Conservation (phyloP, 148 eudicot genomes). For the Rhododendron simsii region DNA sequence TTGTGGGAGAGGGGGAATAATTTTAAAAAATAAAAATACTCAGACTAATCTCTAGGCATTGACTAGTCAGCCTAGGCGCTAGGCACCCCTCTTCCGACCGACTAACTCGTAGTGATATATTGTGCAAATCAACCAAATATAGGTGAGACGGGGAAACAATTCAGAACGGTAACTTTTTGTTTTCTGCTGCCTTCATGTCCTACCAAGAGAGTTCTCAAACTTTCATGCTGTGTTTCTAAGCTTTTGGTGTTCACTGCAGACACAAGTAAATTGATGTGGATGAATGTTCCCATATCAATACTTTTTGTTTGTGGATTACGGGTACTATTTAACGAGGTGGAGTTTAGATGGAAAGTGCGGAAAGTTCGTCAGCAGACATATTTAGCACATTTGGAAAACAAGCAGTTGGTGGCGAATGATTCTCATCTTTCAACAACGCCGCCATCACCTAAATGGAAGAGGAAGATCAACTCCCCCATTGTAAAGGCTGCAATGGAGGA, state of each 20-base stretch:
- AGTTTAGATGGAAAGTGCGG: slow-evolving; percentile 61
- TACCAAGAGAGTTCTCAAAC: background rate
- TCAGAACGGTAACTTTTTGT: background rate
- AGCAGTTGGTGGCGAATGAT: slow-evolving; percentile 69
- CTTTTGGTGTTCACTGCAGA: slow-evolving; percentile 45
- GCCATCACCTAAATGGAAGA: slow-evolving; percentile 74
- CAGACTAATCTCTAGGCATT: background rate
- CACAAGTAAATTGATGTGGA: slow-evolving; percentile 97
- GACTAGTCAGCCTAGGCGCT: background rate
- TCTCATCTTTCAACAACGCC: slow-evolving; percentile 56
- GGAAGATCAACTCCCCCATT: slow-evolving; percentile 75
- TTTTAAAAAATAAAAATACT: no score
- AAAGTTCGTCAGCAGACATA: slow-evolving; percentile 41
- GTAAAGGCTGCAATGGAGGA: slow-evolving; percentile 85
- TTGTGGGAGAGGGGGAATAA: background rate
- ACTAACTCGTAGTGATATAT: background rate
- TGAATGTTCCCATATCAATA: slow-evolving; percentile 82
- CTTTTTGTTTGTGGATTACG: slow-evolving; percentile 56
- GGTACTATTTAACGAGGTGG: slow-evolving; percentile 59
- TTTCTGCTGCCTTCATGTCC: background rate
- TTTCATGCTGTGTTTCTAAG: background rate
- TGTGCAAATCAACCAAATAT: background rate
- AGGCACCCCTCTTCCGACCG: background rate
- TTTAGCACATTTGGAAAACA: slow-evolving; percentile 61
- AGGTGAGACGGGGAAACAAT: background rate